Conservation (phyloP, 257 asterid genomes). For the Fraxinus pennsylvanica region DNA sequence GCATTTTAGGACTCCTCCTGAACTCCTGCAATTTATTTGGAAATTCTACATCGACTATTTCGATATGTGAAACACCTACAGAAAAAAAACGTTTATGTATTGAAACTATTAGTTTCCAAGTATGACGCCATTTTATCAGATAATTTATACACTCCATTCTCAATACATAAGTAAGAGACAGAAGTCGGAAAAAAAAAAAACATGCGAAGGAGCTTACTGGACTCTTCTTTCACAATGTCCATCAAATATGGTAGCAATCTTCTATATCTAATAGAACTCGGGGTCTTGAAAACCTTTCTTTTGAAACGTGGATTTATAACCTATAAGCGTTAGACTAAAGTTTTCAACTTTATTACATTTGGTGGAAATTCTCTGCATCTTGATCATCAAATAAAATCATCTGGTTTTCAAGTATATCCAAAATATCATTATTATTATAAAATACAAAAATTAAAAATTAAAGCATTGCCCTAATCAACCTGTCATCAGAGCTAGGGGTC, state of each 20-base stretch:
- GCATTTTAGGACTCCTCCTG: slow-evolving; percentile 25
- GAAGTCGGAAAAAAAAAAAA: background rate
- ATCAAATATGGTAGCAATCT: slow-evolving; percentile 74
- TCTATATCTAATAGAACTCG: slow-evolving; percentile 67
- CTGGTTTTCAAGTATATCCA: background rate
- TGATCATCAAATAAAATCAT: background rate
- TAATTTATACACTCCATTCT: background rate
- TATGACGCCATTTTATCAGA: background rate
- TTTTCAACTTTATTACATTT: background rate
- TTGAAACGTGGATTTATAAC: slow-evolving; percentile 29
- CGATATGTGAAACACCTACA: slow-evolving; percentile 46
- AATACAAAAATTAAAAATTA: background rate
- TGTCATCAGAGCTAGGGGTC: background rate
- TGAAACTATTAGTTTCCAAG: background rate
- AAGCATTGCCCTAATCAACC: background rate
- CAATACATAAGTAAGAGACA: background rate
- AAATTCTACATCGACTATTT: slow-evolving; percentile 33
- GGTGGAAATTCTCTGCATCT: background rate
- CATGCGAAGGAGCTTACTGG: slow-evolving; percentile 37
- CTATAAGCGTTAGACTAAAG: slow-evolving; percentile 32
- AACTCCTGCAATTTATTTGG: slow-evolving; percentile 27
- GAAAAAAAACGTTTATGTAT: background rate
- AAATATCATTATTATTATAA: background rate
- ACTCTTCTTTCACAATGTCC: slow-evolving; percentile 46
- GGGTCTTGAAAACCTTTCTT: slow-evolving; percentile 54